These are phyloP conservation scores for Candida boleticola DNA, from an alignment of 805 yeast genomes.

Conservation along the genomic window DNA sequence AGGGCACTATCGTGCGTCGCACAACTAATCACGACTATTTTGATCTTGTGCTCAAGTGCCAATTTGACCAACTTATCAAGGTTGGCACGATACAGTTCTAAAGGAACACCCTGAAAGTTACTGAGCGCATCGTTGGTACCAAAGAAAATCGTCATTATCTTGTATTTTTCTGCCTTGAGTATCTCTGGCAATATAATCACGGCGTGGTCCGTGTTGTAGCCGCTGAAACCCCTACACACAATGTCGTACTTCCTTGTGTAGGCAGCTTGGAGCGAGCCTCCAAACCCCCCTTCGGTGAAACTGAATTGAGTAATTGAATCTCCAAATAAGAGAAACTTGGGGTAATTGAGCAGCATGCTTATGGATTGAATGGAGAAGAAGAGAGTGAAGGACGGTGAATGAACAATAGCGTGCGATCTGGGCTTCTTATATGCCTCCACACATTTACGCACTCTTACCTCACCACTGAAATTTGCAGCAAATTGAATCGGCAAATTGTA, in stretches of 20 bases:
- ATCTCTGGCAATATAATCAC: slow-evolving; percentile 36
- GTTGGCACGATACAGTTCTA: slow-evolving; percentile 51
- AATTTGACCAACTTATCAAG: slow-evolving; percentile 39
- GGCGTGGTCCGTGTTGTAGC: slow-evolving; percentile 71
- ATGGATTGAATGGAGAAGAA: background rate
- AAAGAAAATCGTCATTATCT: slow-evolving; percentile 58
- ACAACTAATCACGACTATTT: slow-evolving; percentile 62
- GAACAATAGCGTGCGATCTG: no score
- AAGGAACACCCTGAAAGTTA: slow-evolving; percentile 44
- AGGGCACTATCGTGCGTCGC: slow-evolving; percentile 48
- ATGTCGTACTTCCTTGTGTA: slow-evolving; percentile 69
- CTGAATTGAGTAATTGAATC: slow-evolving; percentile 68
- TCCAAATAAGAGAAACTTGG: slow-evolving; percentile 62
- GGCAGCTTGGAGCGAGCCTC: no score
- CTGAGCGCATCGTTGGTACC: slow-evolving; percentile 71
- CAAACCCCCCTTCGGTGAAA: slow-evolving; percentile 38
- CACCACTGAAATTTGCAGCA: no score
- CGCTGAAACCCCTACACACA: slow-evolving; percentile 71
- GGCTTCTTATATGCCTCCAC: no score
- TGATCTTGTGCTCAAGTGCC: slow-evolving; percentile 42
- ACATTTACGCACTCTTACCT: no score
- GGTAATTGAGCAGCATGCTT: background rate
- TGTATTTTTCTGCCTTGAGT: slow-evolving; percentile 39
- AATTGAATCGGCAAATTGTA: no score
- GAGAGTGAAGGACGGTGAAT: no score